phyloP scores from a whole-genome alignment of 2,329 filamentous ascomycete genomes.

The Epichloe uncinata region DNA sequence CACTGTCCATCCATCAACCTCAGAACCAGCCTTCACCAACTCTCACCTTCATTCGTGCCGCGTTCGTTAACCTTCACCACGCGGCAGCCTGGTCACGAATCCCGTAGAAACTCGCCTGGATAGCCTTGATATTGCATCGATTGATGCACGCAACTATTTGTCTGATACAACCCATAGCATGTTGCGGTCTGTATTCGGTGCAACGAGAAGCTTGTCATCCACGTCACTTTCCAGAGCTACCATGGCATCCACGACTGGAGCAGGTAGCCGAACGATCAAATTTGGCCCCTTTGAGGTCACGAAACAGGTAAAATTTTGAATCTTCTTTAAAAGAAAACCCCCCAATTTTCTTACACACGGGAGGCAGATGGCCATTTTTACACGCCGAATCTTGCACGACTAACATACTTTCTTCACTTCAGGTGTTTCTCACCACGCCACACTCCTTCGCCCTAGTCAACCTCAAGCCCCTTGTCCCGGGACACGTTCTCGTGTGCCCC shows the following conservation, averaged over 20 bases:
- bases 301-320: conserved; percentile 40
- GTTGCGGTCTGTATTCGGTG: not conserved
- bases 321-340: accelerated
- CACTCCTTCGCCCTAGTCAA: conserved; percentile 85
- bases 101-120: no score
- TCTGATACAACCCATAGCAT: not conserved
- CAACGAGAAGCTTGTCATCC: conserved; percentile 6
- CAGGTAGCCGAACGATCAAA: conserved; percentile 29
- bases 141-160: not conserved
- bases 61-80: no score
- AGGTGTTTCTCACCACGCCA: conserved; percentile 79
- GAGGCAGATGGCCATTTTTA: no score
- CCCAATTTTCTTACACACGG: not conserved
- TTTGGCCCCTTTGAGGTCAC: conserved; percentile 71
- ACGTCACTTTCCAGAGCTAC: conserved; percentile 9
- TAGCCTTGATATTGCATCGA: no score
- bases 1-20: no score
- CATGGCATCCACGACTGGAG: conserved; percentile 18
- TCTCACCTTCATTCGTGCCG: no score
- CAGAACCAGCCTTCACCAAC: no score
- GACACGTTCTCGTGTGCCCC: conserved; percentile 85
- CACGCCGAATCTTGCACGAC: not conserved
- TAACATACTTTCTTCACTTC: not conserved
- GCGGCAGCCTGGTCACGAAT: no score
- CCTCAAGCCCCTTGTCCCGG: conserved; percentile 83